Conservation (phyloP, 768 basidiomycete species). For the Tulasnella sp. region DNA sequence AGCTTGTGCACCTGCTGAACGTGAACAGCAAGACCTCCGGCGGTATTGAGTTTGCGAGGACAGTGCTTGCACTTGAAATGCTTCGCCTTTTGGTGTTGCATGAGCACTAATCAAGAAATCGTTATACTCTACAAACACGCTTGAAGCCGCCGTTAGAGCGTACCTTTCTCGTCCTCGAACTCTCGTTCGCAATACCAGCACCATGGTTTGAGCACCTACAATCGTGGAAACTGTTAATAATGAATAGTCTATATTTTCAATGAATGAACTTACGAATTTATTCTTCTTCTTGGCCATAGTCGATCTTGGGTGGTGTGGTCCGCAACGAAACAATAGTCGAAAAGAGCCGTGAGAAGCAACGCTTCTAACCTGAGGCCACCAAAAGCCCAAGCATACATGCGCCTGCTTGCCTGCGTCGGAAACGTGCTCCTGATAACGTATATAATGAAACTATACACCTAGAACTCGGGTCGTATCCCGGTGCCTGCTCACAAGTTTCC, state of each 20-base stretch:
- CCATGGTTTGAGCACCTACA: slow-evolving; percentile 84
- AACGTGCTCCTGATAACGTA: background rate
- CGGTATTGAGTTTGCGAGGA: slow-evolving; percentile 92
- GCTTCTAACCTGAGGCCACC: background rate
- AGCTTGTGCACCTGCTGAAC: slow-evolving; percentile 99
- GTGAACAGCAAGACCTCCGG: slow-evolving; percentile 96
- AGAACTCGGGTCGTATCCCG: too few species aligned
- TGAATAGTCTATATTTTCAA: background rate
- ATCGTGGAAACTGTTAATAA: background rate
- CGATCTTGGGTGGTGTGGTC: background rate
- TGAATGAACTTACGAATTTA: slow-evolving; percentile 21
- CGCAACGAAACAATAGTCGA: slow-evolving; percentile 10
- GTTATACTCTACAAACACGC: background rate
- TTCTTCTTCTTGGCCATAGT: slow-evolving; percentile 31
- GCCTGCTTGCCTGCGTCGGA: background rate
- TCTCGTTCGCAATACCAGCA: slow-evolving; percentile 99
- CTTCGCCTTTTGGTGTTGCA: slow-evolving; percentile 99
- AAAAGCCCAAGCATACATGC: background rate
- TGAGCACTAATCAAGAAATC: slow-evolving; percentile 64
- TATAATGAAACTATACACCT: too few species aligned
- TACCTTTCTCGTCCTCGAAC: slow-evolving; percentile 99
- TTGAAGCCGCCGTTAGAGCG: slow-evolving; percentile 37
- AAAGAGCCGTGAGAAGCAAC: background rate
- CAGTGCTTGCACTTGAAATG: slow-evolving; percentile 99
- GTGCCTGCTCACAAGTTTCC: too few species aligned